phyloP scores from a whole-genome alignment of 225 moss, liverwort and hornwort genomes.

The Takakia lepidozioides region DNA sequence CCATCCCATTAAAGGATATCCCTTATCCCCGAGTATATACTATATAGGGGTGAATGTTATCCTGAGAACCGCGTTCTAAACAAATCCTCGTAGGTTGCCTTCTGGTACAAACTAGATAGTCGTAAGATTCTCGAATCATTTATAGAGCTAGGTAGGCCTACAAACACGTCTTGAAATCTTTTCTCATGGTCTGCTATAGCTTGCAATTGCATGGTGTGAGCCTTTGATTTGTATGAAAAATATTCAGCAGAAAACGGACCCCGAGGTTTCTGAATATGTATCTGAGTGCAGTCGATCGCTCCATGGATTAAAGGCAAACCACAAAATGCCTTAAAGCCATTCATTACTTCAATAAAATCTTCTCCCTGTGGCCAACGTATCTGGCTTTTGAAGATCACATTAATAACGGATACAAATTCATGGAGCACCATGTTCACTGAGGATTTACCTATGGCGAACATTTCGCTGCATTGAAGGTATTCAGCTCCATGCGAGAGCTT shows the following conservation, averaged over 20 bases:
- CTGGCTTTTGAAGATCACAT: not conserved
- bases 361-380: not conserved
- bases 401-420: too few relatives aligned
- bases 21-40: not conserved
- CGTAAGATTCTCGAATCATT: not conserved
- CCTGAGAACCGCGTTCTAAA: not conserved
- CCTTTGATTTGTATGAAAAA: not conserved
- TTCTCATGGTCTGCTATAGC: not conserved
- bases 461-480: not conserved
- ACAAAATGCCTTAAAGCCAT: not conserved
- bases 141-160: not conserved
- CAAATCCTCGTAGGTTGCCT: not conserved
- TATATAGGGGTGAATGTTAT: not conserved
- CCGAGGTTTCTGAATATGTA: not conserved
- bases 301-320: not conserved
- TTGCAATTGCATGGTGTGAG: not conserved
- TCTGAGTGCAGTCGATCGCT: not conserved
- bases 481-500: not conserved
- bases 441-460: not conserved
- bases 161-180: not conserved
- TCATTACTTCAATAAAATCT: not conserved
- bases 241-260: not conserved
- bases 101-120: not conserved
- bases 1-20: not conserved
- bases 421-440: not conserved